Evolutionary conservation across 2,329 filamentous ascomycete species (phyloP).

Genomic region (Diaporthe citriasiana): DNA sequence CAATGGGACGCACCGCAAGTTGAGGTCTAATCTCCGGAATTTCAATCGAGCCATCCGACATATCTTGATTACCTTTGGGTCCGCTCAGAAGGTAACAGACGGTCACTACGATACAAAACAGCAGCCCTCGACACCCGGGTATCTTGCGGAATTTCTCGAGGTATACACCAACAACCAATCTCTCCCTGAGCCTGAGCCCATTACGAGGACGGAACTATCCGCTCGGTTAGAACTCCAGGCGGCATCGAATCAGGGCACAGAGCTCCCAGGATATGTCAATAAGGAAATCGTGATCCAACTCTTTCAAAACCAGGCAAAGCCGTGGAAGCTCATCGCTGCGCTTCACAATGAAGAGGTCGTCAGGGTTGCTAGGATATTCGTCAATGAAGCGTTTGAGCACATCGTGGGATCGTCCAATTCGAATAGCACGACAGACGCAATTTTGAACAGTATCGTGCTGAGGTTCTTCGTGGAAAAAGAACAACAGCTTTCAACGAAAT

Average conservation of each 20-base stretch:
- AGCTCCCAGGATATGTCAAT: background rate
- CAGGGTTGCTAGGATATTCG: background rate
- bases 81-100: background rate
- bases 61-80: background rate
- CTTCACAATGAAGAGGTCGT: background rate
- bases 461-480: background rate
- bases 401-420: background rate
- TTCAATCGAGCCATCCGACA: background rate
- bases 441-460: background rate
- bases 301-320: background rate
- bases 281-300: slow-evolving; percentile 1
- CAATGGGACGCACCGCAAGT: background rate
- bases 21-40: background rate
- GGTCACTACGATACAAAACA: background rate
- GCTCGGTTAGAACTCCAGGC: background rate
- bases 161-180: background rate
- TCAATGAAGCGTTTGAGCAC: slow-evolving; percentile 3
- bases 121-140: background rate
- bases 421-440: background rate
- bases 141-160: background rate
- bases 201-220: background rate
- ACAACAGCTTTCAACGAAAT: background rate
- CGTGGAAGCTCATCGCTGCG: background rate
- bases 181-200: background rate
- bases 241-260: background rate